Conservation (phyloP, 495 filamentous ascomycete genomes). For the Penicillium angulare region DNA sequence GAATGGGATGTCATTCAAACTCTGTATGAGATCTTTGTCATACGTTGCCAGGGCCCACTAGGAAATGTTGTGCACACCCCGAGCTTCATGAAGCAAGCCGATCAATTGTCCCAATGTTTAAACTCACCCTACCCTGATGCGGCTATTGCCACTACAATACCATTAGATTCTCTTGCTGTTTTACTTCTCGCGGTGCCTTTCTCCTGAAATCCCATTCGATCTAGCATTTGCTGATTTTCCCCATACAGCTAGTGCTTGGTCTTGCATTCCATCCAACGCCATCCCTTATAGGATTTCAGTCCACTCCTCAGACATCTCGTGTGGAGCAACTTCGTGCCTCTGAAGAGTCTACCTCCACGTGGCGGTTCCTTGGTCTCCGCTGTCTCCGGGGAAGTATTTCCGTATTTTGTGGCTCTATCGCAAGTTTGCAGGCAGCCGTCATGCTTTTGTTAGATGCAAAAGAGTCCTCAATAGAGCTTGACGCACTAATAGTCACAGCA, state of each 20-base stretch:
- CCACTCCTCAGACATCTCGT: neutral
- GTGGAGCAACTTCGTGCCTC: constrained; percentile 10
- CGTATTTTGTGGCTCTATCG: constrained; percentile 30
- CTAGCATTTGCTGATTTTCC: constrained; percentile 2
- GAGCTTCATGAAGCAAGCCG: constrained; percentile 19
- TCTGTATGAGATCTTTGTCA: constrained; percentile 25
- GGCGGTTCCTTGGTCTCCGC: constrained; percentile 25
- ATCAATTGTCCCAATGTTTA: neutral
- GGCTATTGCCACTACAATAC: neutral
- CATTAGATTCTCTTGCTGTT: constrained; percentile 6
- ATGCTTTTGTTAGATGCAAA: constrained; percentile 32
- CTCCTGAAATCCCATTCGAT: neutral
- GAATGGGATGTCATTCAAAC: neutral
- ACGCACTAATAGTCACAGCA: constrained; percentile 27
- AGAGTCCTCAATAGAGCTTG: constrained; percentile 18
- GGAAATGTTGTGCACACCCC: constrained; percentile 25
- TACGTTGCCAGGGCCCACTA: constrained; percentile 28
- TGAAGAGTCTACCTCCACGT: constrained; percentile 4
- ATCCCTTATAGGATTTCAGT: neutral
- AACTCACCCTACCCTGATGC: neutral
- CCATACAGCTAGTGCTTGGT: constrained; percentile 9
- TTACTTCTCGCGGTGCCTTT: constrained; percentile 6
- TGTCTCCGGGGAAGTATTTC: constrained; percentile 24
- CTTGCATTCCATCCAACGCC: constrained; percentile 11
- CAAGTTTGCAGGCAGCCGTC: constrained; percentile 26